A percentile compares a stretch with the other conserved stretches of the same genome.
Conservation (phyloP, 1,139 yeast genomes). For the Saccharomycopsis hybrid region DNA sequence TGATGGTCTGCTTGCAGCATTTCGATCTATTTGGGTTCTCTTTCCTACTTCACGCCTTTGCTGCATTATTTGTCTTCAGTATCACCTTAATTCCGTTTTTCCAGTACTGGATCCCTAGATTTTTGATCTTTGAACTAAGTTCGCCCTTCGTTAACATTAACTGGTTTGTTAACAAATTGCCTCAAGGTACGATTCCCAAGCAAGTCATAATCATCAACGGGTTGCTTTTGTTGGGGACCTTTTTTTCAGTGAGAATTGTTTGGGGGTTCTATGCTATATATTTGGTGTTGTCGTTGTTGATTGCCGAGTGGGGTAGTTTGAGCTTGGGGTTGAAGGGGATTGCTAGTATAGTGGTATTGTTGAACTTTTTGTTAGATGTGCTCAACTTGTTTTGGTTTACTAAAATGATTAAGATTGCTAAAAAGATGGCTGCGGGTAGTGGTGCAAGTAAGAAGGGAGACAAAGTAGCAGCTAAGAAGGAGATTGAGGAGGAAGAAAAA, state of each 20-base stretch:
- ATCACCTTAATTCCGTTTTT: slow-evolving; percentile 64
- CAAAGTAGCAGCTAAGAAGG: slow-evolving; percentile 1
- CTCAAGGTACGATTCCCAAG: slow-evolving; percentile 49
- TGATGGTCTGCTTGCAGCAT: slow-evolving; percentile 55
- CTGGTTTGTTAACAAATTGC: slow-evolving; percentile 81
- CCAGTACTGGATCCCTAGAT: slow-evolving; percentile 77
- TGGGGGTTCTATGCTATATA: slow-evolving; percentile 82
- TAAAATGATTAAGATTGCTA: slow-evolving; percentile 77
- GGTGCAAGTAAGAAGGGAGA: no score
- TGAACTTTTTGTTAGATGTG: slow-evolving; percentile 59
- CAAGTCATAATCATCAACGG: slow-evolving; percentile 64
- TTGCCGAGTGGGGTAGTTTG: slow-evolving; percentile 33
- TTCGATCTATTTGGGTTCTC: slow-evolving; percentile 70
- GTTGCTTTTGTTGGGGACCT: slow-evolving; percentile 55
- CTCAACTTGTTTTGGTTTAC: slow-evolving; percentile 63
- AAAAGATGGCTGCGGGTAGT: slow-evolving; percentile 35
- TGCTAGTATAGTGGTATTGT: slow-evolving; percentile 39
- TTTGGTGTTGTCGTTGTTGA: slow-evolving; percentile 30
- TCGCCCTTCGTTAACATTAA: slow-evolving; percentile 93
- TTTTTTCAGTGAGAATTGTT: slow-evolving; percentile 70
- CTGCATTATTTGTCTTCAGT: slow-evolving; percentile 67
- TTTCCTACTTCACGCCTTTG: slow-evolving; percentile 75
- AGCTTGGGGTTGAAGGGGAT: slow-evolving; percentile 30
- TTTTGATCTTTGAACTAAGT: slow-evolving; percentile 79
- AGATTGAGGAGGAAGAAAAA: no score